Base-by-base conservation (phyloP, 2,329 filamentous ascomycete species). In the Westerdykella aurantiaca region DNA sequence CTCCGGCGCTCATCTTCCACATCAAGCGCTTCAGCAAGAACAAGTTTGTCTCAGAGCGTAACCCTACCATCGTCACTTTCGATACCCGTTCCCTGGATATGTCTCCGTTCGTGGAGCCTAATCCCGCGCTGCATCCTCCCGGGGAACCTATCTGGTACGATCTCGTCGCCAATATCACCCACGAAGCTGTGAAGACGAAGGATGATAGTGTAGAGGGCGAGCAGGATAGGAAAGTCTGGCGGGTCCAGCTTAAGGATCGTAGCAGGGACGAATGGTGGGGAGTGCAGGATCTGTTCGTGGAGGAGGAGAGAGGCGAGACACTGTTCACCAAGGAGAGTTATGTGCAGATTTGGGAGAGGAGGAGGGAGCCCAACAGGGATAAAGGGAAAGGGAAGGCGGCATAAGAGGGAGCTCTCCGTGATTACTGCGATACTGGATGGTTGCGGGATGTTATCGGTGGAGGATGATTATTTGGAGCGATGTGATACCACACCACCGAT, bases 61-160 rank as follows among this genome's bases (percentile, higher is more conserved):
- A 98, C 67, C 93, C 91, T 1, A 98, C 93, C 9, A 98, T 98
- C 60, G 93, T 98, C 51, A 97, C 91, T 0, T 98, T 97, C 68
- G 88, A 91, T 51, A 85, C 88, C 4, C 79, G 84, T 61, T 81
- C 84, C 34, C 80, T 98, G 7, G 89, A 98, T 65, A 83, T 96
- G 74, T 78, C 83, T 5, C 89, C 90, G 0, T 97, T 93, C 59
- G 88, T 95, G 11, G 88, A 97, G 70, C 90, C 91, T 0, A 88
- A 90, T 59, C 86, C 88, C 0, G 69, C 75, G 5, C 64, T 85
- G 31, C 81, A 85, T 66, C 78, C 83, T 0, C 80, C 80, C 0
- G 81, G 85, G 2, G 88, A 95, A 64, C 89, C 91, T 1, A 87
- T 97, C 54, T 83, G 86, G 74, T 98, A 98, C 69, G 93, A 98